A percentile compares a stretch with the other conserved stretches of the same genome.
phyloP scores from a whole-genome alignment of 129 eudicot species.

The Escallonia rubra region DNA sequence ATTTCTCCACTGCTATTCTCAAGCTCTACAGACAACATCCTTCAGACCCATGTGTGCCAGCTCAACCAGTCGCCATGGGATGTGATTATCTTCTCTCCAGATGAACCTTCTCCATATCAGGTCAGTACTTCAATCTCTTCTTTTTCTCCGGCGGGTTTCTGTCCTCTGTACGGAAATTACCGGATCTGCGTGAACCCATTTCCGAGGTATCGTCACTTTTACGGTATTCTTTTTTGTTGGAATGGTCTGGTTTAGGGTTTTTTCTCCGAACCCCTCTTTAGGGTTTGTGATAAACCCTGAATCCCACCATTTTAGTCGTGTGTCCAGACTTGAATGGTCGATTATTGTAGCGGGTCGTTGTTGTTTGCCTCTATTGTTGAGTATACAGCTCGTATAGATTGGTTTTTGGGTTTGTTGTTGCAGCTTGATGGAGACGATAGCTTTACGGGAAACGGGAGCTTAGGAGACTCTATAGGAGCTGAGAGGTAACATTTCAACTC shows the following conservation, averaged over 20 bases:
- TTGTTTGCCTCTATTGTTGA: background rate
- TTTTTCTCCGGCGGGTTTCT: background rate
- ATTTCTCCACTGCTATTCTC: background rate
- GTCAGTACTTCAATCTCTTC: background rate
- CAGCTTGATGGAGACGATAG: conserved; percentile 6
- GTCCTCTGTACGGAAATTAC: background rate
- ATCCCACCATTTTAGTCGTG: conserved; percentile 7
- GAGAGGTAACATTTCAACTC: background rate
- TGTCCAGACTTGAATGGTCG: background rate
- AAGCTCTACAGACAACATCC: background rate
- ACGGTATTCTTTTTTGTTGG: background rate
- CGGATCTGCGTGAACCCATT: conserved; percentile 1
- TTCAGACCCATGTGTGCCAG: conserved; percentile 11
- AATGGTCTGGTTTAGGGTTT: background rate
- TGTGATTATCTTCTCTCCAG: conserved; percentile 7
- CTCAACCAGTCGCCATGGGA: conserved; percentile 38
- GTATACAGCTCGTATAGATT: background rate
- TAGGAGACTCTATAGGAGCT: conserved; percentile 4
- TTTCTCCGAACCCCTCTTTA: background rate
- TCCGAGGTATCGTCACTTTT: background rate
- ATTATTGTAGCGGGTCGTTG: background rate
- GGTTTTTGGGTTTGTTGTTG: background rate
- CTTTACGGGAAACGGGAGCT: conserved; percentile 8
- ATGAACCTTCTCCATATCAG: background rate
- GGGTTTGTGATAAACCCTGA: conserved; percentile 8